Evolutionary conservation across 106 monocot species (phyloP), one percentile per base, ranked within the genome.

Genomic region (Agapanthus africanus): DNA sequence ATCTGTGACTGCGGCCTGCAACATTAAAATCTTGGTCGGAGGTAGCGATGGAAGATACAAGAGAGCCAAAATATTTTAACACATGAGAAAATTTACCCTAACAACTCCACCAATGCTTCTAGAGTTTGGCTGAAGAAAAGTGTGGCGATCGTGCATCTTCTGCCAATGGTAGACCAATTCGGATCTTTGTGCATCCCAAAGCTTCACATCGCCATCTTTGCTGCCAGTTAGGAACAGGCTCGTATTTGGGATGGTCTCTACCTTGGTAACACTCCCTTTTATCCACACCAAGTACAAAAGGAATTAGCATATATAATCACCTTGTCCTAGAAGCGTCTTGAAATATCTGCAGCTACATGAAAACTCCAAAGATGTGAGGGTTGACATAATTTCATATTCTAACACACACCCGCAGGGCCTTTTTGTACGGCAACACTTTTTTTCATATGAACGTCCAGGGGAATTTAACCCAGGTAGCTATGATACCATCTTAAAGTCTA

Each of bases 151-250:
- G 33, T 99, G 99, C 78, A 99, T 61, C 68, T 81, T 93, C 59
- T 54, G 82, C 99, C 99, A 99, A 63, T 90, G 93, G 65, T 64
- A 87, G 69, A 99, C 54, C 64, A 99, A 72, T 37, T 80, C 57
- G 16, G 69, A 78, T 51, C 54, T 87, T 71, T 81, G 90, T n/a
- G 92, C 99, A 90, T 99, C 99, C 99, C 99, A 99, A 33, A 99
- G 90, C 69, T 99, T 99, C 39, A 99, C 90, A 78, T 99, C 99
- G 25, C 99, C 99, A 82, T 99, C 93, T 69, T 93, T 93, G 63
- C 99, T 77, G 35, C 99, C 90, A 26, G 92, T 99, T 71, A 99
- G 68, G 70, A 99, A 87, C 74, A 99, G 73, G 72, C 83, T 87
- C 14, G 99, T 87, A 54, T 83, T 71, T 47, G 99, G 93, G 74